Evolutionary conservation across 331 rosid genomes (phyloP), one percentile per base, ranked within the genome.

Genomic region (Malus hybrid): DNA sequence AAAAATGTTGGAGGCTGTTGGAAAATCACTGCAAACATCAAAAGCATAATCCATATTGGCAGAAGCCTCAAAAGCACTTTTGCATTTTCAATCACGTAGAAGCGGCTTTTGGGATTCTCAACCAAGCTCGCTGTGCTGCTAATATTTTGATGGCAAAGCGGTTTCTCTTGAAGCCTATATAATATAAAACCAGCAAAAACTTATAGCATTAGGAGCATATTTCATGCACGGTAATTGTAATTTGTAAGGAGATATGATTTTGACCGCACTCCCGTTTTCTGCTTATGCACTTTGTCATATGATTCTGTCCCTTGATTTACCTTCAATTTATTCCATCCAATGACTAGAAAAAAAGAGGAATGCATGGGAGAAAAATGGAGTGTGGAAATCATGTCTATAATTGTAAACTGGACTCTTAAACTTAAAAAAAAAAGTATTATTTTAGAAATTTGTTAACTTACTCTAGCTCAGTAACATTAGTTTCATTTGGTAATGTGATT

Each of bases 1-100:
- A 94, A 94, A 66, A 94, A 94, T 6, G 99, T 92, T 1, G 93
- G 85, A 7, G 99, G 97, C 54, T 87, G 93, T n/a, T 91, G 97
- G 66, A 91, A 94, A 36, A 94, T 92, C 54, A 94, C 96, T 20
- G 99, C 99, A 69, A 91, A 91, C 96, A 90, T 88, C 3, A 94
- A 89, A 69, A 94, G 96, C 92, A 89, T 84, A 71, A 93, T 83
- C 99, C 97, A 94, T 44, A 94, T 94, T 13, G 99, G 96, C 20
- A 92, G 48, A 39, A 91, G 92, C 79, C 91, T 67, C 46, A 90
- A 79, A 36, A 92, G 80, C 50, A 83, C 86, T 75, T 85, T 88
- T 31, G 64, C 79, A 66, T 90, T 90, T 75, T 79, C 83, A 10
- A 77, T 36, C n/a, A 83, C 54, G 39, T 50, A 63, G 48, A 67